Conservation (phyloP, 805 yeast species). For the Candida germanica region DNA sequence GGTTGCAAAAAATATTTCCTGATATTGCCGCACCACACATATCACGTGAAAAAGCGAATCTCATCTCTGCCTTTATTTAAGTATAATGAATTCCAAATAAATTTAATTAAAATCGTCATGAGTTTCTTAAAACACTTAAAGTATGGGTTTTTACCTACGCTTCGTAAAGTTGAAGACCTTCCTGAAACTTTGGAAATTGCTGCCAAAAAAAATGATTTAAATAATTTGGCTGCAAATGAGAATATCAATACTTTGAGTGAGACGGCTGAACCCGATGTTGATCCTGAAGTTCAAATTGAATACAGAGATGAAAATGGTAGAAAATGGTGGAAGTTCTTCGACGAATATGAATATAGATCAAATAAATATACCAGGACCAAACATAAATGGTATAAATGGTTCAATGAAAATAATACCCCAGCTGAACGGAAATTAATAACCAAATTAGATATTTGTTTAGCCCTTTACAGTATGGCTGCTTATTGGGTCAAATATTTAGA, state of each 20-base stretch:
- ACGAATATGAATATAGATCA: constrained; percentile 59
- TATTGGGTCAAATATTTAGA: constrained; percentile 72
- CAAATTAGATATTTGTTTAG: constrained; percentile 31
- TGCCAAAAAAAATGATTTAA: not conserved
- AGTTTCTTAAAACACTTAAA: constrained; percentile 9
- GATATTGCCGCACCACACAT: no score
- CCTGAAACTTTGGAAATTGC: not conserved
- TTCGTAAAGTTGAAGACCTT: constrained; percentile 9
- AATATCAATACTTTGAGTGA: no score
- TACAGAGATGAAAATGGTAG: constrained; percentile 34
- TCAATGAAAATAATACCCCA: constrained; percentile 45
- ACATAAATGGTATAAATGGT: constrained; percentile 44
- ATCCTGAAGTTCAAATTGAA: constrained; percentile 15
- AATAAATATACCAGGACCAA: constrained; percentile 27
- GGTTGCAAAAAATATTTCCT: no score
- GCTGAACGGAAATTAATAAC: constrained; percentile 27
- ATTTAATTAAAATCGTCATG: not conserved
- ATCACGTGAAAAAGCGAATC: constrained; percentile 5
- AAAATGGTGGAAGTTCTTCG: constrained; percentile 38
- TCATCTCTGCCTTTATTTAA: no score
- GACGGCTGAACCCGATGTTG: not conserved
- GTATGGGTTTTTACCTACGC: constrained; percentile 12
- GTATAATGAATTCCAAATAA: no score
- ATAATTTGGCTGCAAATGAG: not conserved
- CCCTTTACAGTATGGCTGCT: constrained; percentile 34